Base-by-base conservation (phyloP, 176 grass and related monocot genomes). In the Hyparrhenia diplandra region DNA sequence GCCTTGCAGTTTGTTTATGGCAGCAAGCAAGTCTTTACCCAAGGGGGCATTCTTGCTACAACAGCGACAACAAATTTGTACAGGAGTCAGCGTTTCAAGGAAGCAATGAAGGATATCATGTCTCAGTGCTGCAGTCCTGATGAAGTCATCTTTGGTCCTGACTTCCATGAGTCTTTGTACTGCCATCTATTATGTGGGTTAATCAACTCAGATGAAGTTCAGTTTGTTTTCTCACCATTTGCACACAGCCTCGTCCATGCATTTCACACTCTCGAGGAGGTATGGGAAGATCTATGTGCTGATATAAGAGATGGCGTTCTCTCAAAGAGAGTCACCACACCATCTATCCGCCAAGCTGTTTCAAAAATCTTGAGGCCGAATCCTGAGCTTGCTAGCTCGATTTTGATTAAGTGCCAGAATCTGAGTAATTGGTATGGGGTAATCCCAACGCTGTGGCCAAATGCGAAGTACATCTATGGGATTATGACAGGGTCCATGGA, bases 401-500 rank as follows among this genome's bases (percentile, higher is more conserved):
- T 94, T 47, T 80, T 89, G 76, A 81, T 69, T 2, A 94, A 87
- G 46, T 98, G 92, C 70, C 24, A 34, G 10, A 63, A 75, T 29
- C 86, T 94, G 54, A 98, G 90, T 66, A 94, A 89, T 42, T 98
- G 95, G 95, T 89, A 94, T n/a, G 92, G 95, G 52, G 88, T 94
- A 20, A 92, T 98, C 78, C 95, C 95, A 2, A 86, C 87, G 21
- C 90, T 94, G 7, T 94, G 89, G 87, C 92, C 92, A 17, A 94
- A 98, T 55, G 90, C 90, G 4, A 94, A 94, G 74, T 98, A 98
- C 23, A 75, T 98, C 20, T 92, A 79, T 75, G 95, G 95, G 12
- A 94, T 98, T 34, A 94, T 98, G 95, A 98, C 92, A 8, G 95
- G 95, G 57, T 94, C 95, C 7, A 98, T 98, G 95, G 95, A 98